Conservation (phyloP, 306 rosid genomes). For the Pyrus communis region DNA sequence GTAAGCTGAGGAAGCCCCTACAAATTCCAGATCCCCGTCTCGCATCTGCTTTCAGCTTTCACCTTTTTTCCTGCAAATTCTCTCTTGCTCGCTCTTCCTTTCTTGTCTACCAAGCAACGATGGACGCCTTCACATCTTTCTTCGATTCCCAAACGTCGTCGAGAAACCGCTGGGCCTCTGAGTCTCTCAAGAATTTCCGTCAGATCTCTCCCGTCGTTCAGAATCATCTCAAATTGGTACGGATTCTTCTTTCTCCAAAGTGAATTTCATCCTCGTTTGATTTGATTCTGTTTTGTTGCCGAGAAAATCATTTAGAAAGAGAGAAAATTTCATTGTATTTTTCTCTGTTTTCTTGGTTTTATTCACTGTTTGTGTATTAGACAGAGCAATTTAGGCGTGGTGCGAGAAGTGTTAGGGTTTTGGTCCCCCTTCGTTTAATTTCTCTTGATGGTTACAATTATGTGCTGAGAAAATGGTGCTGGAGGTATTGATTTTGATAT, state of each 20-base stretch:
- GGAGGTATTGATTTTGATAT: background rate
- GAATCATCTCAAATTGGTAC: slow-evolving; percentile 61
- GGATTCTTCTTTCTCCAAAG: background rate
- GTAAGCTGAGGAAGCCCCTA: background rate
- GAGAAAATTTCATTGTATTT: background rate
- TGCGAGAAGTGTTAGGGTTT: slow-evolving; percentile 1
- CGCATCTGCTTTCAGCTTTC: background rate
- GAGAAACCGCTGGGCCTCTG: slow-evolving; percentile 52
- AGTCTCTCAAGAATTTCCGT: slow-evolving; percentile 66
- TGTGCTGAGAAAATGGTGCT: background rate
- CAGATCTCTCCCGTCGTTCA: slow-evolving; percentile 73
- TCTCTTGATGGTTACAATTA: background rate
- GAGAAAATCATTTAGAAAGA: background rate
- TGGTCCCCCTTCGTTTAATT: background rate
- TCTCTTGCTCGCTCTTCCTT: background rate
- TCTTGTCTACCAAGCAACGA: background rate
- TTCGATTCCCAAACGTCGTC: slow-evolving; percentile 50
- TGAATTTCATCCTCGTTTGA: background rate
- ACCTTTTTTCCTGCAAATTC: background rate
- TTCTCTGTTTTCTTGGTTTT: background rate
- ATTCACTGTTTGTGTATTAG: background rate
- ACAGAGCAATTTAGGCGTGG: slow-evolving; percentile 9
- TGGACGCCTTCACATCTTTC: slow-evolving; percentile 69
- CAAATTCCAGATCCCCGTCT: background rate
- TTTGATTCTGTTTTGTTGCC: background rate